phyloP scores from a whole-genome alignment of 2,329 filamentous ascomycete genomes.

The Paracorniculantispora psalliotae region DNA sequence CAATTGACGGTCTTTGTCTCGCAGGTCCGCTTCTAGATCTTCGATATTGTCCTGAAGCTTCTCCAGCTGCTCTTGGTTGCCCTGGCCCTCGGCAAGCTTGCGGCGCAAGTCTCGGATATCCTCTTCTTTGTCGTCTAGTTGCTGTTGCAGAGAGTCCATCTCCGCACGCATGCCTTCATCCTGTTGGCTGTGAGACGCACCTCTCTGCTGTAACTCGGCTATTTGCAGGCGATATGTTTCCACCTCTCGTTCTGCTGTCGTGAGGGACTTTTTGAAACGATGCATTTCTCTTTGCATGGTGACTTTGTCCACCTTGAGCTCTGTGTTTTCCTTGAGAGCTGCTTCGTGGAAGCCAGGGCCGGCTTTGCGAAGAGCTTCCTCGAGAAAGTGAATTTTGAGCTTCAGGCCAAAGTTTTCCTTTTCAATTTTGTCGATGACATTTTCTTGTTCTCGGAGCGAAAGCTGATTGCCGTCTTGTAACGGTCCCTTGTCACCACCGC shows the following conservation, averaged over 20 bases:
- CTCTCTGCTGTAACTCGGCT: slow-evolving; percentile 69
- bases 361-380: slow-evolving; percentile 81
- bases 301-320: slow-evolving; percentile 87
- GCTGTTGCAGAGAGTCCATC: slow-evolving; percentile 51
- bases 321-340: slow-evolving; percentile 89
- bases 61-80: slow-evolving; percentile 54
- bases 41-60: slow-evolving; percentile 68
- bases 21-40: slow-evolving; percentile 69
- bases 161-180: slow-evolving; percentile 64
- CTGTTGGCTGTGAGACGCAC: slow-evolving; percentile 68
- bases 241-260: slow-evolving; percentile 77
- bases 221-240: slow-evolving; percentile 80
- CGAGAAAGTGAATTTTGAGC: slow-evolving; percentile 93
- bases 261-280: slow-evolving; percentile 79
- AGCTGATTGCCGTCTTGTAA: slow-evolving; percentile 84
- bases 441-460: slow-evolving; percentile 90
- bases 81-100: slow-evolving; percentile 52
- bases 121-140: slow-evolving; percentile 53
- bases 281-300: slow-evolving; percentile 85
- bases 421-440: slow-evolving; percentile 90
- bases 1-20: slow-evolving; percentile 69
- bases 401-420: slow-evolving; percentile 98
- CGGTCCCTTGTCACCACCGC: slow-evolving; percentile 57
- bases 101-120: slow-evolving; percentile 57
- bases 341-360: slow-evolving; percentile 87